Conservation (phyloP, 2,329 filamentous ascomycete genomes). For the Trichoderma harzianum region DNA sequence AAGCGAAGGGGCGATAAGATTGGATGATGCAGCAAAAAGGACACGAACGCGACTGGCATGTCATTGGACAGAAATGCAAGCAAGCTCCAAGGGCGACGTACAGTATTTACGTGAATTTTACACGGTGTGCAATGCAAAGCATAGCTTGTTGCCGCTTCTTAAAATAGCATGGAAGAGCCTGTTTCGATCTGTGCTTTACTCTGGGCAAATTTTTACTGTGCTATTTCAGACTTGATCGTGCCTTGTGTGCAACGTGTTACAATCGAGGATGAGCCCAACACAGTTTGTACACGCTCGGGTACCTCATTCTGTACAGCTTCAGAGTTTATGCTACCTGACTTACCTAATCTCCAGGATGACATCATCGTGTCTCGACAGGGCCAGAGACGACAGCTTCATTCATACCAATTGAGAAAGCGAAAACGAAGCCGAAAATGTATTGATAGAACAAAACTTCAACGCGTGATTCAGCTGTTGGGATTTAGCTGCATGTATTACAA, state of each 20-base stretch:
- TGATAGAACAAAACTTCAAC: background rate
- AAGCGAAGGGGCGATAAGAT: constrained; percentile 9
- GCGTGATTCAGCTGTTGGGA: background rate
- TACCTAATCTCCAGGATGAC: background rate
- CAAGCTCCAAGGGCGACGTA: constrained; percentile 1
- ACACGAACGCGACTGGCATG: constrained; percentile 26
- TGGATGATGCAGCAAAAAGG: constrained; percentile 22
- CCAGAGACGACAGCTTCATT: background rate
- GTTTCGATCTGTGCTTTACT: background rate
- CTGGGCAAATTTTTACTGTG: background rate
- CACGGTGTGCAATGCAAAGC: background rate
- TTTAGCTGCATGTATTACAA: background rate
- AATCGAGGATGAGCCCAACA: background rate
- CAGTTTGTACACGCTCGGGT: background rate
- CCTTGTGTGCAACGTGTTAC: background rate
- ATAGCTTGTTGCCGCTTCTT: background rate
- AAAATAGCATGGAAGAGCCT: background rate
- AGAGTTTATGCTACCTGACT: background rate
- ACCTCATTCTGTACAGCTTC: background rate
- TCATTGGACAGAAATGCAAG: constrained; percentile 20
- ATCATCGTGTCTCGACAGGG: background rate
- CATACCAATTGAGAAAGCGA: background rate
- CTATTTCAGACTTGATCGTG: background rate
- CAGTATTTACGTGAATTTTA: background rate
- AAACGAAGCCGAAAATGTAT: background rate